These are phyloP conservation scores for Yarrowia sp. DNA, from an alignment of 805 yeast genomes.

Conservation along the genomic window DNA sequence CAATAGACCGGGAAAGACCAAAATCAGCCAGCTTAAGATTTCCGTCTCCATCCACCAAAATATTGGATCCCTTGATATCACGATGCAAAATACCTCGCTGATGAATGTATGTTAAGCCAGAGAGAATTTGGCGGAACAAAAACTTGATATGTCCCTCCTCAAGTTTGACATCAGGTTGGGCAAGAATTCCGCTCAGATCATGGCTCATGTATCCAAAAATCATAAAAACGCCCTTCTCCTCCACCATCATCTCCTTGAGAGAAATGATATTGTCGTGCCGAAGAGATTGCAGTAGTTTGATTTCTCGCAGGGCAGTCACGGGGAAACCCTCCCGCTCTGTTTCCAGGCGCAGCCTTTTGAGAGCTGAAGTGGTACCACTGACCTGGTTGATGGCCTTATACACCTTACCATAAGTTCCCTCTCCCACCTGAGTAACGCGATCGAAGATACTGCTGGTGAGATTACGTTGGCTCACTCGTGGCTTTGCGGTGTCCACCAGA, in stretches of 20 bases:
- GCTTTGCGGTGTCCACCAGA: background rate
- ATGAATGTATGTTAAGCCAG: slow-evolving; percentile 82
- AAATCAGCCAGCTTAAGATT: slow-evolving; percentile 88
- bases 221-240: slow-evolving; percentile 70
- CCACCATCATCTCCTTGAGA: slow-evolving; percentile 85
- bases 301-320: slow-evolving; percentile 90
- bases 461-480: background rate
- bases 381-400: slow-evolving; percentile 74
- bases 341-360: slow-evolving; percentile 80
- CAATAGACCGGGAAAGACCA: slow-evolving; percentile 67
- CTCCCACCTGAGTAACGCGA: slow-evolving; percentile 89
- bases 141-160: slow-evolving; percentile 71
- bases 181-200: slow-evolving; percentile 82
- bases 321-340: slow-evolving; percentile 93
- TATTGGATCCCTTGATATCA: slow-evolving; percentile 93
- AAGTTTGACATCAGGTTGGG: slow-evolving; percentile 66
- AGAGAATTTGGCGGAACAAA: slow-evolving; percentile 67
- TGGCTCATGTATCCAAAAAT: slow-evolving; percentile 91
- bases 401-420: slow-evolving; percentile 97
- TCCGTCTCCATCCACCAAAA: slow-evolving; percentile 71
- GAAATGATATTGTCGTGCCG: slow-evolving; percentile 81
- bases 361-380: slow-evolving; percentile 74
- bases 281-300: slow-evolving; percentile 75
- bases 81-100: slow-evolving; percentile 61
- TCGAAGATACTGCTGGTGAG: slow-evolving; percentile 46